A percentile compares a stretch with the other conserved stretches of the same genome.
phyloP scores from a whole-genome alignment of 208 protist species.

The Leishmania mexicana region DNA sequence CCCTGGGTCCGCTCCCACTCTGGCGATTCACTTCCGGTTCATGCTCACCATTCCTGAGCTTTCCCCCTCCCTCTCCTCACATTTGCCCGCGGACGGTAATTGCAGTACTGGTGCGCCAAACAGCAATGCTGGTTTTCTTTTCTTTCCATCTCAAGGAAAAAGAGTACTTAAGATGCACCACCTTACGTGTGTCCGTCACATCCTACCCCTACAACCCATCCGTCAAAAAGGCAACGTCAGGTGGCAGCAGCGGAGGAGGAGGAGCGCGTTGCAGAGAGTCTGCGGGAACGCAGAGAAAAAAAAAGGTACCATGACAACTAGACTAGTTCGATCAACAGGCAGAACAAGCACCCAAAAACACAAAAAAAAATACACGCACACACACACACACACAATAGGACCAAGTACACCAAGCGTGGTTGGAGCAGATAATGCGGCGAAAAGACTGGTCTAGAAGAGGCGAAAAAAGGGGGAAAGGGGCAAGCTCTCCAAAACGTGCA shows the following conservation, averaged over 20 bases:
- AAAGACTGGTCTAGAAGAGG: not conserved
- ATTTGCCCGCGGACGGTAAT: not conserved
- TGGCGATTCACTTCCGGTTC: not conserved
- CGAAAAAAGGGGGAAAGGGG: not conserved
- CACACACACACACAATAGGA: not conserved
- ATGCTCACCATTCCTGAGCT: not conserved
- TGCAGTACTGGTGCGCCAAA: not conserved
- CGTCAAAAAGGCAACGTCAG: not conserved
- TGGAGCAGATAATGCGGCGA: conserved; percentile 1
- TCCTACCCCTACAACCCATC: not conserved
- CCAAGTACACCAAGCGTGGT: not conserved
- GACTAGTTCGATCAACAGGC: not conserved
- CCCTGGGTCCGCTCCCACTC: not conserved
- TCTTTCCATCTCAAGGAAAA: not conserved
- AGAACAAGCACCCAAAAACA: not conserved
- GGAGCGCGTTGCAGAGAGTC: not conserved
- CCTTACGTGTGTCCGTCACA: not conserved
- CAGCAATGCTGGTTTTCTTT: not conserved
- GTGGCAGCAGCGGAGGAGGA: not conserved
- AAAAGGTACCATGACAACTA: not conserved
- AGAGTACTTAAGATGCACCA: not conserved
- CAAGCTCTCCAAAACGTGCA: not conserved
- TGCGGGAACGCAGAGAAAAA: not conserved
- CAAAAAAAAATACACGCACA: not conserved
- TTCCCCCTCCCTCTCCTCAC: not conserved